Evolutionary conservation across 306 rosid genomes (phyloP).

Genomic region (Benincasa hispida): DNA sequence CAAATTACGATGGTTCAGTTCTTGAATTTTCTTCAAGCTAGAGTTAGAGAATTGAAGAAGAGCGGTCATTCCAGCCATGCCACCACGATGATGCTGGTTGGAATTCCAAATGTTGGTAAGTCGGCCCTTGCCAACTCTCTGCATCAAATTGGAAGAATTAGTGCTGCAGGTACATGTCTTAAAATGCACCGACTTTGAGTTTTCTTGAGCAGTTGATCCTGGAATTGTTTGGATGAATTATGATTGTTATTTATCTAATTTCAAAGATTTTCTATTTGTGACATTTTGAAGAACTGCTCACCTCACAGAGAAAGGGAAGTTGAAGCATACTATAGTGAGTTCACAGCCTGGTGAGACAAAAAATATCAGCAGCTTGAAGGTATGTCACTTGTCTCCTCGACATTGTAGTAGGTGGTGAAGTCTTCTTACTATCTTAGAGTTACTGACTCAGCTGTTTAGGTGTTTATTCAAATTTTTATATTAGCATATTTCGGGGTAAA

Average conservation of each 20-base stretch:
- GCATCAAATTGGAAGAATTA: constrained; percentile 81
- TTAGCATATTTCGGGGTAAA: background rate
- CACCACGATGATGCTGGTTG: constrained; percentile 58
- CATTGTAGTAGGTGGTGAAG: background rate
- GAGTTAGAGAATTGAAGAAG: constrained; percentile 42
- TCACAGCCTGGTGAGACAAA: constrained; percentile 75
- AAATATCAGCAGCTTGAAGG: constrained; percentile 81
- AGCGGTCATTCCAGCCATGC: constrained; percentile 32
- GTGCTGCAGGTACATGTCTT: constrained; percentile 60
- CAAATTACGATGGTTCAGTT: constrained; percentile 23
- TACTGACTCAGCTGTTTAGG: background rate
- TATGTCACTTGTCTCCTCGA: constrained; percentile 14
- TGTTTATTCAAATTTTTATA: background rate
- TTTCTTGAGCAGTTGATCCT: background rate
- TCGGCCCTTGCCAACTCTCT: constrained; percentile 79
- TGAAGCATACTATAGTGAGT: constrained; percentile 66
- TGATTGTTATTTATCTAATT: background rate
- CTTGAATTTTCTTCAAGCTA: constrained; percentile 57
- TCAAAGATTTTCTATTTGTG: background rate
- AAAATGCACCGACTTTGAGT: background rate
- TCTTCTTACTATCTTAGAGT: background rate
- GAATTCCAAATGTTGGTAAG: constrained; percentile 89
- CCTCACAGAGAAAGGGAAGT: constrained; percentile 70
- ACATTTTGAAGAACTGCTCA: constrained; percentile 4
- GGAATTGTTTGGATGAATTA: background rate